A percentile compares a stretch with the other conserved stretches of the same genome.
Conservation (phyloP, 1,284 basidiomycete species). For the Ceratobasidium theobromae region DNA sequence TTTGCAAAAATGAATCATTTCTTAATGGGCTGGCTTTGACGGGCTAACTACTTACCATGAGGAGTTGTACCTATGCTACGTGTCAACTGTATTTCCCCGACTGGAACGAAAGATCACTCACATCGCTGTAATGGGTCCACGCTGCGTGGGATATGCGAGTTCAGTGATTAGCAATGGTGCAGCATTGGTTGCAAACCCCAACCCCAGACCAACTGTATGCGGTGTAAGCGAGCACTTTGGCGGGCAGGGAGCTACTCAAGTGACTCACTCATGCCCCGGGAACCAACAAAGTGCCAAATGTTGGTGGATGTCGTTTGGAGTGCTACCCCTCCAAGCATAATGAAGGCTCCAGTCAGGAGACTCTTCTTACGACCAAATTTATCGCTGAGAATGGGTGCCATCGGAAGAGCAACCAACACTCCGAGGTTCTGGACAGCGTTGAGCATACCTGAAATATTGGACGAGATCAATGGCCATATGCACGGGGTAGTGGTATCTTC, state of each 20-base stretch:
- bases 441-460: slow-evolving; percentile 53
- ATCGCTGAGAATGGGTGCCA: slow-evolving; percentile 62
- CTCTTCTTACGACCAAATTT: slow-evolving; percentile 56
- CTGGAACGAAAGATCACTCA: slow-evolving; percentile 5
- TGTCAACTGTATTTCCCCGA: background rate
- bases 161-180: slow-evolving; percentile 56
- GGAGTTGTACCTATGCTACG: slow-evolving; percentile 60
- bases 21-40: background rate
- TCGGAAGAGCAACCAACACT: slow-evolving; percentile 55
- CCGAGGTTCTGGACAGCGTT: slow-evolving; percentile 65
- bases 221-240: background rate
- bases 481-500: slow-evolving; percentile 32
- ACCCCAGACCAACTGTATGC: slow-evolving; percentile 60
- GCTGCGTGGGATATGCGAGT: slow-evolving; percentile 68
- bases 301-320: slow-evolving; percentile 54
- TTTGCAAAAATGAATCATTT: slow-evolving; percentile 46
- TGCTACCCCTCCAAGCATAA: slow-evolving; percentile 62
- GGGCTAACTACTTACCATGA: slow-evolving; percentile 48
- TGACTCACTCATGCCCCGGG: slow-evolving; percentile 55
- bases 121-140: slow-evolving; percentile 39
- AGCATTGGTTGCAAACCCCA: slow-evolving; percentile 59
- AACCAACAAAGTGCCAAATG: slow-evolving; percentile 58
- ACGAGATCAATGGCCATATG: background rate
- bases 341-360: slow-evolving; percentile 57
- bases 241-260: background rate